Percentiles rank a stretch among this genome's conserved stretches.
Conservation (phyloP, 192 early-diverging fungal genomes). For the Gaertneriomyces sp. region DNA sequence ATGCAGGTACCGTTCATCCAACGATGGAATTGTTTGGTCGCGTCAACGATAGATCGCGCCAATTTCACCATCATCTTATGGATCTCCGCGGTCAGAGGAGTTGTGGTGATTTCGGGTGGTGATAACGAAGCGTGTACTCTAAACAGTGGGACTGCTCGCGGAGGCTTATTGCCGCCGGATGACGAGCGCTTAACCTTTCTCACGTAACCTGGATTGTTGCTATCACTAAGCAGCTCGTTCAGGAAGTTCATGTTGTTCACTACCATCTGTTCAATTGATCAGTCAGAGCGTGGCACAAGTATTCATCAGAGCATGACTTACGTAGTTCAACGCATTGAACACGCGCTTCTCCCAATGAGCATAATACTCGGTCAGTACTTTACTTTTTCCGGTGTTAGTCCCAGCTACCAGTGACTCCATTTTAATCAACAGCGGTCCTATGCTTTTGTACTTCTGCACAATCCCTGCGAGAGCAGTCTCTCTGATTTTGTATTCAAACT, state of each 20-base stretch:
- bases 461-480: constrained; percentile 41
- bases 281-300: neutral
- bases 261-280: constrained; percentile 44
- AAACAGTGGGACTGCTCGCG: constrained; percentile 46
- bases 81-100: constrained; percentile 53
- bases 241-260: constrained; percentile 51
- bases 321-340: constrained; percentile 49
- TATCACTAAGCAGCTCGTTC: constrained; percentile 36
- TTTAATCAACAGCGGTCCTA: constrained; percentile 61
- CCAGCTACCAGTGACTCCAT: constrained; percentile 61
- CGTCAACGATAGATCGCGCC: constrained; percentile 54
- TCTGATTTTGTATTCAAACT: constrained; percentile 54
- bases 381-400: constrained; percentile 61
- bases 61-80: constrained; percentile 64
- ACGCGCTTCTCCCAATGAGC: constrained; percentile 53
- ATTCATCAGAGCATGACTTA: constrained; percentile 23
- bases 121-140: constrained; percentile 55
- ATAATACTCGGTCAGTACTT: constrained; percentile 58
- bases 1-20: constrained; percentile 65
- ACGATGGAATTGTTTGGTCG: constrained; percentile 59
- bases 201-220: neutral
- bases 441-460: constrained; percentile 53
- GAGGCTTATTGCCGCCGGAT: constrained; percentile 7
- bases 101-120: constrained; percentile 58
- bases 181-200: too few relatives aligned